Evolutionary conservation across 371 early-diverging fungal species (phyloP).

Genomic region (Mortierella sp.): DNA sequence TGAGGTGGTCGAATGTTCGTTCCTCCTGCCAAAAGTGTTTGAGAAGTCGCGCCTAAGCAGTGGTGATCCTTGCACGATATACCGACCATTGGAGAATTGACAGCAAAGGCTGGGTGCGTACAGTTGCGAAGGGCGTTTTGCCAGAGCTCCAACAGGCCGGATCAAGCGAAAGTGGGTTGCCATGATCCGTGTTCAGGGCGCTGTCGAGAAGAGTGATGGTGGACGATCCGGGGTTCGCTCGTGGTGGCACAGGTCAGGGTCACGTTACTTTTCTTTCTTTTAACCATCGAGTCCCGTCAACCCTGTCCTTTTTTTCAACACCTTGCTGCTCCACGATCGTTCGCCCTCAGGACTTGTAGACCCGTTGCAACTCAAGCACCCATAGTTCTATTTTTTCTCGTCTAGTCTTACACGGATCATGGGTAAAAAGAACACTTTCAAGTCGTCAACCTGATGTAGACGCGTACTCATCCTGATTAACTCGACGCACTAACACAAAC

Average conservation of each 20-base stretch:
- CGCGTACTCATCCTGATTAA: conserved; percentile 1
- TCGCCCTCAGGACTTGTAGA: not conserved
- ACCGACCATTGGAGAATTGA: conserved; percentile 13
- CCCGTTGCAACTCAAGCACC: not conserved
- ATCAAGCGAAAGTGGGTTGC: conserved; percentile 21
- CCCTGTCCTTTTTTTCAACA: no score
- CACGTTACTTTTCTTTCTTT: not conserved
- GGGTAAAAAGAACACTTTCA: conserved; percentile 1
- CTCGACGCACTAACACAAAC: conserved; percentile 3
- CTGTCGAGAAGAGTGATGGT: conserved; percentile 1
- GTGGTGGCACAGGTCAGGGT: not conserved
- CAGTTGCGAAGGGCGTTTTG: conserved; percentile 1
- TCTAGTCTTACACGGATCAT: conserved; percentile 7
- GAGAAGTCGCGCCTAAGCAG: conserved; percentile 22
- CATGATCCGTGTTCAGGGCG: conserved; percentile 21
- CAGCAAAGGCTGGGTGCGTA: not conserved
- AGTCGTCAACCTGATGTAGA: not conserved
- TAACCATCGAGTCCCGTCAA: no score
- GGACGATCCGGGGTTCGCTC: not conserved
- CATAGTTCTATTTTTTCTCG: no score
- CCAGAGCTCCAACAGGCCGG: conserved; percentile 20
- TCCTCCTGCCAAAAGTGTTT: conserved; percentile 2
- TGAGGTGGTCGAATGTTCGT: not conserved
- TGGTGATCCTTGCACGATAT: not conserved
- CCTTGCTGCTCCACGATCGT: no score